Evolutionary conservation across 2,329 filamentous ascomycete species (phyloP), one percentile per base, ranked within the genome.

Genomic region (Colletotrichum theobromicola): DNA sequence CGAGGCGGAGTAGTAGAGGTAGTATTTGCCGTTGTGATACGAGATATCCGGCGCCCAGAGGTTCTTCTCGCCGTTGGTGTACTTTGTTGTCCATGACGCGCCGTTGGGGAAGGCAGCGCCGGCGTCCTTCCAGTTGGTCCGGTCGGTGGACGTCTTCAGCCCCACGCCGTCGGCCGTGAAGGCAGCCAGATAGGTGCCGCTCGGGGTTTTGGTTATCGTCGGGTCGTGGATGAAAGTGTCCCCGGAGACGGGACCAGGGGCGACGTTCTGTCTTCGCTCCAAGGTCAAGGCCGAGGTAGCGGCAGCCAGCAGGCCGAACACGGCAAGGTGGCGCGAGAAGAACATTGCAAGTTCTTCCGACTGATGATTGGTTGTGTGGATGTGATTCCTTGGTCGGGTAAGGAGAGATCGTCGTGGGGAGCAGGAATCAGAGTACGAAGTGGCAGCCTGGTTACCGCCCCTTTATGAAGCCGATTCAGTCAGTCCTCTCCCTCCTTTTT

Each of bases 1-100:
- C 9, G 81, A 82, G 5, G 81, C 81, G 0, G 81, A 82, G 72
- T 82, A 82, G 79, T 82, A 82, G 16, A 82, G 57, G 46, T 78
- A 82, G 78, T 82, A 82, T 67, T 78, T 73, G 2, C 78, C 80
- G 66, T 82, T 78, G 46, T 77, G 80, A 75, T 80, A 82, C 1
- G 85, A 83, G 7, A 90, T 86, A 77, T 92, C 90, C 0, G 91
- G 91, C 0, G 91, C 91, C 89, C 74, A 85, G 34, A 83, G 81
- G 65, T 82, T 83, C 71, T 74, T 77, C 2, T 77, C 80, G 21
- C 80, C 80, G 9, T 73, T 70, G 30, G 81, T 82, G 65, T 82
- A 83, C 15, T 77, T 67, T 1, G 78, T 80, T 0, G 81, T 82
- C 81, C 81, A 82, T 0, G 81, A 75, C 7, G 81, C 81, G 3